phyloP scores from a whole-genome alignment of 2,329 filamentous ascomycete genomes.

The Sphaerulina musiva region DNA sequence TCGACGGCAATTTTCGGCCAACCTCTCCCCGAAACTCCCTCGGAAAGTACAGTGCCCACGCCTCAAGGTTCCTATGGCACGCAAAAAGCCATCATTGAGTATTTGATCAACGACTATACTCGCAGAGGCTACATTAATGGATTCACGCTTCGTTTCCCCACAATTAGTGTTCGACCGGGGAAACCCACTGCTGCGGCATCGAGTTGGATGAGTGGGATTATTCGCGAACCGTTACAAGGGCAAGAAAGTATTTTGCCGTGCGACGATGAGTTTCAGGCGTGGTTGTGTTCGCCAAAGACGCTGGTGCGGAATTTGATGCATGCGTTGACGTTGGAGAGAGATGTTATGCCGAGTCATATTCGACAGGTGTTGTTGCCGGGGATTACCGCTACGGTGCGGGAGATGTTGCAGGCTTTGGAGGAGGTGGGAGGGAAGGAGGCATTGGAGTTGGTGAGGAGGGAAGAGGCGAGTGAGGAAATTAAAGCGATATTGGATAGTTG shows the following conservation, averaged over 20 bases:
- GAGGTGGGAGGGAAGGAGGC: slow-evolving; percentile 51
- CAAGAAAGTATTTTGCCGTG: slow-evolving; percentile 47
- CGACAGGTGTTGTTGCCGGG: slow-evolving; percentile 52
- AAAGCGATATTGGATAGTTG: slow-evolving; percentile 51
- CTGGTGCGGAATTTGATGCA: slow-evolving; percentile 51
- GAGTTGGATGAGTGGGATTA: slow-evolving; percentile 48
- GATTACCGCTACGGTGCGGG: slow-evolving; percentile 48
- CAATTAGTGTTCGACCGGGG: slow-evolving; percentile 48
- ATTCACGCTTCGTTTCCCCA: slow-evolving; percentile 43
- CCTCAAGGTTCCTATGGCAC: slow-evolving; percentile 46
- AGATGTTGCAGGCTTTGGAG: slow-evolving; percentile 52
- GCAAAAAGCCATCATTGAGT: slow-evolving; percentile 49
- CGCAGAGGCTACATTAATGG: slow-evolving; percentile 45
- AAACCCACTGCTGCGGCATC: slow-evolving; percentile 47
- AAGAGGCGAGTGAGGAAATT: slow-evolving; percentile 47
- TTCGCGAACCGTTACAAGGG: slow-evolving; percentile 48
- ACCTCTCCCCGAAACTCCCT: slow-evolving; percentile 36
- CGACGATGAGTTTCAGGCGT: slow-evolving; percentile 48
- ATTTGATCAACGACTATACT: slow-evolving; percentile 47
- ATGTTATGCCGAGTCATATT: slow-evolving; percentile 45
- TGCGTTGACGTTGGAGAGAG: slow-evolving; percentile 45
- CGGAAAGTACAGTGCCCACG: slow-evolving; percentile 44
- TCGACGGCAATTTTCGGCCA: slow-evolving; percentile 48
- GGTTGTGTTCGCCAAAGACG: slow-evolving; percentile 52
- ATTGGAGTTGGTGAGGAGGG: slow-evolving; percentile 45